Percentiles rank a stretch among this genome's conserved stretches.
These are phyloP conservation scores for Petunia hybrid DNA, from an alignment of 305 asterid genomes.

Conservation along the genomic window DNA sequence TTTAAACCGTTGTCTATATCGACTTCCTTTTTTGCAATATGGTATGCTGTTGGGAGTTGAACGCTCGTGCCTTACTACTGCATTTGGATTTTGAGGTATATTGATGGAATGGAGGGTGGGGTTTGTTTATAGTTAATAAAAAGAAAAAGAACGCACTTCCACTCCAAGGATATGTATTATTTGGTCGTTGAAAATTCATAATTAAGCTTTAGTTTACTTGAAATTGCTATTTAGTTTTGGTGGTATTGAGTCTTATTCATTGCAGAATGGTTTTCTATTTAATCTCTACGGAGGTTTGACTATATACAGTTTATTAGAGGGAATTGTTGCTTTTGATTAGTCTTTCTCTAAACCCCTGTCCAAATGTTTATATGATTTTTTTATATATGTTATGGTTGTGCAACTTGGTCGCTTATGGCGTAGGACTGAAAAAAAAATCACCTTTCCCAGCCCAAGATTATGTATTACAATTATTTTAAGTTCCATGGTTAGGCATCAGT, in stretches of 20 bases:
- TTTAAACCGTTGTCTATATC: too few relatives aligned
- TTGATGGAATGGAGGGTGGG: neutral
- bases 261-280: neutral
- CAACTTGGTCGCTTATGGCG: too few relatives aligned
- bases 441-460: too few relatives aligned
- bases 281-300: neutral
- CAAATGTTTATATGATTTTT: too few relatives aligned
- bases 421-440: too few relatives aligned
- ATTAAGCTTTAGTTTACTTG: neutral
- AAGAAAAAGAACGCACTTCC: neutral
- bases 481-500: too few relatives aligned
- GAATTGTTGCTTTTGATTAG: too few relatives aligned
- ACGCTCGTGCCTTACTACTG: neutral
- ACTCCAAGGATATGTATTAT: neutral
- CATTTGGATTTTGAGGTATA: slow-evolving; percentile 21
- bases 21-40: neutral
- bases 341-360: too few relatives aligned
- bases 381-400: too few relatives aligned
- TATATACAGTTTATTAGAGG: neutral
- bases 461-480: too few relatives aligned
- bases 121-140: neutral
- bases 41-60: neutral
- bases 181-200: neutral
- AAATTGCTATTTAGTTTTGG: slow-evolving; percentile 8
- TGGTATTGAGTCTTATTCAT: neutral